Percentiles rank a stretch among this genome's conserved stretches.
Conservation (phyloP, 1,284 basidiomycete genomes). For the Rhizoctonia solani region DNA sequence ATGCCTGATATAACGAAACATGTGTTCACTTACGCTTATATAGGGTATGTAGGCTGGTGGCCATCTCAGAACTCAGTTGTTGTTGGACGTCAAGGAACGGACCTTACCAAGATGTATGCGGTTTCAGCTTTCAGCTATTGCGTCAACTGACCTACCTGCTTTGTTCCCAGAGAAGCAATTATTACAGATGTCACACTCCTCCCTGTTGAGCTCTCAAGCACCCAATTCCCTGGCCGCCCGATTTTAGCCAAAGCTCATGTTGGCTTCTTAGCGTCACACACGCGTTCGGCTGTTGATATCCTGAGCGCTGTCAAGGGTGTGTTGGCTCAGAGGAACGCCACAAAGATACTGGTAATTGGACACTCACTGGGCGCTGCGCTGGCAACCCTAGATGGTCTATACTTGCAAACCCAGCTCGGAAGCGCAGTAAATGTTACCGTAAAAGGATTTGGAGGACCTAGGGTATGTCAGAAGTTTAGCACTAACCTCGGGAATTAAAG, state of each 20-base stretch:
- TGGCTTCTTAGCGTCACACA: background rate
- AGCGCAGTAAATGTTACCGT: conserved; percentile 19
- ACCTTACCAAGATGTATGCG: background rate
- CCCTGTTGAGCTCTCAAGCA: background rate
- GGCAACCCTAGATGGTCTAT: conserved; percentile 51
- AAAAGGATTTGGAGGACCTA: conserved; percentile 22
- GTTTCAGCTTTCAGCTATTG: background rate
- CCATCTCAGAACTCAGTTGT: no score
- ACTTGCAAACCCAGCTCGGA: conserved; percentile 31
- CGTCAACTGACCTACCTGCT: background rate
- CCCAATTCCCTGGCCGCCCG: background rate
- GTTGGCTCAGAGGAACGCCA: conserved; percentile 7
- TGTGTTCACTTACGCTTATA: background rate
- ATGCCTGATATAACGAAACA: background rate
- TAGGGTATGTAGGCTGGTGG: conserved; percentile 32
- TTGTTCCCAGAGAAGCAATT: background rate
- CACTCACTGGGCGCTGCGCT: conserved; percentile 50
- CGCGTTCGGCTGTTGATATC: background rate
- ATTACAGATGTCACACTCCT: background rate
- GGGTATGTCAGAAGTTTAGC: conserved; percentile 10
- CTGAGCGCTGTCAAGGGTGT: conserved; percentile 30
- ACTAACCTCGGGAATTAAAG: no score
- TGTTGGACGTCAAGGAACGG: conserved; percentile 14
- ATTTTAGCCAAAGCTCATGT: background rate
- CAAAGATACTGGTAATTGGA: conserved; percentile 34